Evolutionary conservation across 2,329 filamentous ascomycete genomes (phyloP).

Genomic region (Pezizomycotina sp.): DNA sequence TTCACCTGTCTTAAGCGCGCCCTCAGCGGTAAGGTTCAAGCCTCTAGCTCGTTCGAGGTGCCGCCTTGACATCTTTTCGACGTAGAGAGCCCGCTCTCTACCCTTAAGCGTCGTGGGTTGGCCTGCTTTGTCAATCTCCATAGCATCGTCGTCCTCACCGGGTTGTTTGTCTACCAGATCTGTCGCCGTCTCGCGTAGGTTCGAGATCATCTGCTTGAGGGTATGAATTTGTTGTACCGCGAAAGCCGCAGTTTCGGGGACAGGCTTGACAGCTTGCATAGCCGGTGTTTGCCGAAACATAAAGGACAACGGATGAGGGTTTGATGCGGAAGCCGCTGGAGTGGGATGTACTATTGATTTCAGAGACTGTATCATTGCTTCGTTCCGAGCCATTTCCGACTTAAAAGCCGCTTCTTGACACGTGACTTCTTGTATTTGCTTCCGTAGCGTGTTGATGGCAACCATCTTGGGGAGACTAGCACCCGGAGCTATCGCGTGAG

Average conservation of each 20-base stretch:
- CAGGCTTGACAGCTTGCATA: constrained; percentile 38
- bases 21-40: constrained; percentile 45
- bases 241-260: constrained; percentile 59
- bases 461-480: too few relatives aligned
- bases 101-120: constrained; percentile 41
- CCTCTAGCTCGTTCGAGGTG: constrained; percentile 58
- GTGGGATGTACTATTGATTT: constrained; percentile 5
- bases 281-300: too few relatives aligned
- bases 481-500: too few relatives aligned
- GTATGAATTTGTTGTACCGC: constrained; percentile 69
- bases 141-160: constrained; percentile 26
- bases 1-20: constrained; percentile 49
- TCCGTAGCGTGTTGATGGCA: too few relatives aligned
- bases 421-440: too few relatives aligned
- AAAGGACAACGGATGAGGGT: constrained; percentile 32
- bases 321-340: constrained; percentile 7
- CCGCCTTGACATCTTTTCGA: constrained; percentile 60
- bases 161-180: constrained; percentile 8
- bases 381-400: too few relatives aligned
- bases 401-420: too few relatives aligned
- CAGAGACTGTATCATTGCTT: constrained; percentile 10
- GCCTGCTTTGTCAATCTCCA: constrained; percentile 26
- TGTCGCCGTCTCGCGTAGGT: constrained; percentile 36
- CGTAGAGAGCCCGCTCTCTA: constrained; percentile 60
- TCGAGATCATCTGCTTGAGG: constrained; percentile 51